Evolutionary conservation across 2,329 filamentous ascomycete species (phyloP).

Genomic region (Emmonsiellopsis sp.): DNA sequence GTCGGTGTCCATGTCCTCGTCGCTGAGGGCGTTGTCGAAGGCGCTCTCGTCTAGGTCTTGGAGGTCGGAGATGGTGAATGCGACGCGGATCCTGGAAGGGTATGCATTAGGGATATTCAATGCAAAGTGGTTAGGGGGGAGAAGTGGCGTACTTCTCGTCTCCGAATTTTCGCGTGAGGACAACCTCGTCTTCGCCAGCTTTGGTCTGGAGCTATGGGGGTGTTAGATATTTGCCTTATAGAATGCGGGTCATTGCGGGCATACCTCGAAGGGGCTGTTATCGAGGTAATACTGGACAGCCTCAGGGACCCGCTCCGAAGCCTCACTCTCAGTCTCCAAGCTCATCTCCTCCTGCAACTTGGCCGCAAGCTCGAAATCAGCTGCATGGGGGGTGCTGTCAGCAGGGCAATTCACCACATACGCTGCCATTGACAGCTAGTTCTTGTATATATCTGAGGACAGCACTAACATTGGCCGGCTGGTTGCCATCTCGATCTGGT

Average conservation of each 20-base stretch:
- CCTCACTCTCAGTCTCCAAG: slow-evolving; percentile 72
- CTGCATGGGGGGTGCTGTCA: slow-evolving; percentile 21
- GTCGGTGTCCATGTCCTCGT: slow-evolving; percentile 47
- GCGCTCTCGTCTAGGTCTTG: slow-evolving; percentile 55
- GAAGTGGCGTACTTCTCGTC: slow-evolving; percentile 66
- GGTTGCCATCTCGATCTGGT: slow-evolving; percentile 33
- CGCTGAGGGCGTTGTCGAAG: slow-evolving; percentile 47
- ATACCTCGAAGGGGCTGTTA: slow-evolving; percentile 71
- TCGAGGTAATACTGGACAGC: slow-evolving; percentile 83
- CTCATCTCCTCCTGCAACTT: slow-evolving; percentile 80
- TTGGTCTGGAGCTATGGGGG: slow-evolving; percentile 55
- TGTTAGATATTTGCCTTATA: neutral
- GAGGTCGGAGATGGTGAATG: slow-evolving; percentile 78
- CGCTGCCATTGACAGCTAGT: no score
- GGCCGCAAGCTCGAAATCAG: slow-evolving; percentile 69
- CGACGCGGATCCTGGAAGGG: slow-evolving; percentile 57
- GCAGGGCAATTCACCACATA: neutral
- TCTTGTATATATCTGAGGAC: neutral
- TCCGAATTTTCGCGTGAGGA: slow-evolving; percentile 71
- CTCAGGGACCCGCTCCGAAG: slow-evolving; percentile 57
- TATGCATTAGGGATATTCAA: neutral
- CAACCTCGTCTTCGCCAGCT: slow-evolving; percentile 77
- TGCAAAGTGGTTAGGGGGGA: neutral
- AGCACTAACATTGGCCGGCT: slow-evolving; percentile 37
- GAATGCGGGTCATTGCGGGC: neutral